Evolutionary conservation across 305 asterid species (phyloP).

Genomic region (Fraxinus floribunda): DNA sequence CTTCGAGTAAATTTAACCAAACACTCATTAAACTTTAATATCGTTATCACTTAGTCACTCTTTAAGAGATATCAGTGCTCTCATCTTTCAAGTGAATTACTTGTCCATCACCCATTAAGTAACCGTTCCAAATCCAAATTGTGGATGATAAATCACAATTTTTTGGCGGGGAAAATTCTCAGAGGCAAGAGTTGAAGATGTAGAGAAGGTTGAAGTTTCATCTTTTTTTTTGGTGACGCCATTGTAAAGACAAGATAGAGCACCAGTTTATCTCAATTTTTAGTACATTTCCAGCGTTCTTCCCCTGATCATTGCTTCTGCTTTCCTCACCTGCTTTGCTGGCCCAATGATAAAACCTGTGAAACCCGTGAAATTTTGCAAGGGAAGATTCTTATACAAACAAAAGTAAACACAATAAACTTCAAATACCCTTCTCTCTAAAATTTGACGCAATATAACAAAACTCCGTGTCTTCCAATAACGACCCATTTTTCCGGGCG

Average conservation of each 20-base stretch:
- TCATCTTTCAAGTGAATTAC: no score
- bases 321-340: conserved; percentile 76
- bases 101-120: no score
- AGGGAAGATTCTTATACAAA: background rate
- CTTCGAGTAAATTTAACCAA: no score
- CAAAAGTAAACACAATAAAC: background rate
- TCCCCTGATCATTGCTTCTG: conserved; percentile 85
- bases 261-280: background rate
- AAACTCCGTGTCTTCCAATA: conserved; percentile 53
- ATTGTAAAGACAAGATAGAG: conserved; percentile 7
- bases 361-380: conserved; percentile 9
- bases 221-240: background rate
- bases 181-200: no score
- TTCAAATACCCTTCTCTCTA: background rate
- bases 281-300: conserved; percentile 57
- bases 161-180: no score
- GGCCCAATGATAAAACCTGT: conserved; percentile 87
- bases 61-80: no score
- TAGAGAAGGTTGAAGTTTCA: no score
- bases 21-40: no score
- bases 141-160: no score
- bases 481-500: conserved; percentile 88
- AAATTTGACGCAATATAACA: background rate
- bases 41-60: no score
- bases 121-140: no score